Evolutionary conservation across 345 rosid species (phyloP).

Genomic region (Euphorbia tirucalli): DNA sequence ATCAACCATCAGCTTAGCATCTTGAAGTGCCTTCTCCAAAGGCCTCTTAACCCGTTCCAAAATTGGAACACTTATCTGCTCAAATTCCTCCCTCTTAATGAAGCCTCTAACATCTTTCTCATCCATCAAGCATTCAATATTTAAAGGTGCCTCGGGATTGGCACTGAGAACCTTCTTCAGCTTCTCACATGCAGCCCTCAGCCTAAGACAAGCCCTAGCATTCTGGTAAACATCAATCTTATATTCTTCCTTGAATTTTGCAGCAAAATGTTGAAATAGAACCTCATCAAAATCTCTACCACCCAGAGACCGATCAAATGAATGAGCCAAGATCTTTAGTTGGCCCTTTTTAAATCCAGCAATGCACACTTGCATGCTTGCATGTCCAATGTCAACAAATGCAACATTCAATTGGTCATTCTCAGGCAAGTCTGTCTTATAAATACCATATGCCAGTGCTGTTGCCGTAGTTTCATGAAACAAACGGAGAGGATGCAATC

Average conservation of each 20-base stretch:
- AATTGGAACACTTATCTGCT: conserved; percentile 69
- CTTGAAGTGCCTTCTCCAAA: conserved; percentile 79
- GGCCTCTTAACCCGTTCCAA: conserved; percentile 89
- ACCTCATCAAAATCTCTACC: conserved; percentile 96
- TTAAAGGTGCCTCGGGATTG: conserved; percentile 82
- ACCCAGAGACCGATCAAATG: conserved; percentile 77
- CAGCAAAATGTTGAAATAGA: conserved; percentile 70
- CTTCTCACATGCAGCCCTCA: conserved; percentile 85
- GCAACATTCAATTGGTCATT: conserved; percentile 81
- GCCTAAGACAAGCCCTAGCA: conserved; percentile 84
- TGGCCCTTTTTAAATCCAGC: conserved; percentile 91
- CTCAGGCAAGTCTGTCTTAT: conserved; percentile 93
- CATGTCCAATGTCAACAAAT: conserved; percentile 86
- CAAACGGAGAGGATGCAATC: conserved; percentile 81
- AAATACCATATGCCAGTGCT: conserved; percentile 93
- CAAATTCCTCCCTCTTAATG: conserved; percentile 92
- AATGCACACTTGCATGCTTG: conserved; percentile 96
- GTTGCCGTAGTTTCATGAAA: conserved; percentile 93
- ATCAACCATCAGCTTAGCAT: conserved; percentile 73
- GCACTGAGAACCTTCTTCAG: conserved; percentile 94
- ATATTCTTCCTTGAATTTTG: conserved; percentile 77
- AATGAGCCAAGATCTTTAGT: conserved; percentile 70
- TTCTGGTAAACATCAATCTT: conserved; percentile 86
- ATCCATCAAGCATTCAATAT: conserved; percentile 93
- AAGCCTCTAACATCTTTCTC: conserved; percentile 89